These are phyloP conservation scores for Psilocybe azurescens DNA, from an alignment of 768 basidiomycete genomes.

Conservation along the genomic window DNA sequence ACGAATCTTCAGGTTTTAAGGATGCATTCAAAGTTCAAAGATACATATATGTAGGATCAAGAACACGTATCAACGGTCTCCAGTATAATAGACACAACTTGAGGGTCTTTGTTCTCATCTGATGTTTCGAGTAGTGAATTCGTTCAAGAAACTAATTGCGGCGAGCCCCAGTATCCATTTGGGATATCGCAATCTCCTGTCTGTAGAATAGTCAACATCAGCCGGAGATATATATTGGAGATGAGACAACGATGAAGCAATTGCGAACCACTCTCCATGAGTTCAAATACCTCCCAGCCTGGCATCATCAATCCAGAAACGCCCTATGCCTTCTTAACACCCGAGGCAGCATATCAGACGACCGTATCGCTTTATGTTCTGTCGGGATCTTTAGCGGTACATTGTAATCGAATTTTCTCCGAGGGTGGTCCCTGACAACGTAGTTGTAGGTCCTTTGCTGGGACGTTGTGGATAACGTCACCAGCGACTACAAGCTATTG, in stretches of 20 bases:
- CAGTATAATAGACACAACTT: no score
- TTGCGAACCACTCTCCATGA: background rate
- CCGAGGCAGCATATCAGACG: conserved; percentile 29
- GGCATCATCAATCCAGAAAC: conserved; percentile 32
- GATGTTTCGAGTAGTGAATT: no score
- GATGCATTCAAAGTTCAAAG: no score
- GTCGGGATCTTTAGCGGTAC: conserved; percentile 23
- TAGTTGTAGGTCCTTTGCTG: conserved; percentile 29
- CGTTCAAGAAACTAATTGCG: no score
- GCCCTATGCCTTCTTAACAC: conserved; percentile 34
- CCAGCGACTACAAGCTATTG: conserved; percentile 26
- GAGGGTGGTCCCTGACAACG: background rate
- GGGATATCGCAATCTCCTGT: no score
- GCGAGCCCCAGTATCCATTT: no score
- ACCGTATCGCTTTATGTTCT: conserved; percentile 33
- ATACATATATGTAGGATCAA: no score
- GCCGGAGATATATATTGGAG: background rate
- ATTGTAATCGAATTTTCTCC: background rate
- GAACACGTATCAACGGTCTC: no score
- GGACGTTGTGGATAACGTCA: conserved; percentile 32
- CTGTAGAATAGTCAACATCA: no score
- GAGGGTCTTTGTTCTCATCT: no score
- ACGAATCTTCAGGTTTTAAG: no score
- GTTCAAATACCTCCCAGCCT: background rate
- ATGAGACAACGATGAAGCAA: background rate